Percentiles rank a stretch among this genome's conserved stretches.
phyloP scores from a whole-genome alignment of 2,329 filamentous ascomycete species.

The Arthroderma sp. region DNA sequence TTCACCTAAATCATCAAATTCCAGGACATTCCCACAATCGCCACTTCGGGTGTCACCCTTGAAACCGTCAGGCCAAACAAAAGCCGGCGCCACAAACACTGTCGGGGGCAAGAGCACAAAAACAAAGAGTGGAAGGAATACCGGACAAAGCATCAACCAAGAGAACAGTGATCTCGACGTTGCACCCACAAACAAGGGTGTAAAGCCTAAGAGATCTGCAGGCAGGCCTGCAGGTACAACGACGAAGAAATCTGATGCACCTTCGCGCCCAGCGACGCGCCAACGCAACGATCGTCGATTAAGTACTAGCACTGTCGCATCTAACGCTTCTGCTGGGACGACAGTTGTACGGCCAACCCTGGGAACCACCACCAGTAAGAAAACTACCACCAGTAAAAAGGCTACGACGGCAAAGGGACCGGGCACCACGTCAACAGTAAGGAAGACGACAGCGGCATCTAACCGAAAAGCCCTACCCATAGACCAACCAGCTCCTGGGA shows the following conservation, averaged over 20 bases:
- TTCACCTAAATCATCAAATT: constrained; percentile 73
- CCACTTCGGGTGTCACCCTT: constrained; percentile 33
- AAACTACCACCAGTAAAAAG: constrained; percentile 11
- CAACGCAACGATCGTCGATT: constrained; percentile 24
- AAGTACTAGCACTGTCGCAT: constrained; percentile 22
- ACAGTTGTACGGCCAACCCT: constrained; percentile 22
- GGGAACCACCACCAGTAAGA: constrained; percentile 18
- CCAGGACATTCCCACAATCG: constrained; percentile 50
- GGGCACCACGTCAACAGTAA: constrained; percentile 21
- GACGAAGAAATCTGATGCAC: constrained; percentile 13
- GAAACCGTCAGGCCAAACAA: constrained; percentile 32
- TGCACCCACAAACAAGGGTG: constrained; percentile 1
- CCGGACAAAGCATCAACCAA: constrained; percentile 2
- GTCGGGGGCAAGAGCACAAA: constrained; percentile 3
- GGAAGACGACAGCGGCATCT: constrained; percentile 21
- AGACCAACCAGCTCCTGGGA: constrained; percentile 22
- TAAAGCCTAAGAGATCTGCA: constrained; percentile 10
- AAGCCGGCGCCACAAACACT: background rate
- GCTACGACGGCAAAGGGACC: constrained; percentile 3
- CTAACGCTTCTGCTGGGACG: constrained; percentile 26
- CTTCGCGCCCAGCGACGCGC: constrained; percentile 26
- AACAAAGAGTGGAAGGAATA: background rate
- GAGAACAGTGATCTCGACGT: constrained; percentile 2
- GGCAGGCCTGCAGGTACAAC: constrained; percentile 15
- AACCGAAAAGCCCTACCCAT: constrained; percentile 21